Base-by-base conservation (phyloP, 2,329 filamentous ascomycete genomes). In the Allantophomopsis cytisporea region DNA sequence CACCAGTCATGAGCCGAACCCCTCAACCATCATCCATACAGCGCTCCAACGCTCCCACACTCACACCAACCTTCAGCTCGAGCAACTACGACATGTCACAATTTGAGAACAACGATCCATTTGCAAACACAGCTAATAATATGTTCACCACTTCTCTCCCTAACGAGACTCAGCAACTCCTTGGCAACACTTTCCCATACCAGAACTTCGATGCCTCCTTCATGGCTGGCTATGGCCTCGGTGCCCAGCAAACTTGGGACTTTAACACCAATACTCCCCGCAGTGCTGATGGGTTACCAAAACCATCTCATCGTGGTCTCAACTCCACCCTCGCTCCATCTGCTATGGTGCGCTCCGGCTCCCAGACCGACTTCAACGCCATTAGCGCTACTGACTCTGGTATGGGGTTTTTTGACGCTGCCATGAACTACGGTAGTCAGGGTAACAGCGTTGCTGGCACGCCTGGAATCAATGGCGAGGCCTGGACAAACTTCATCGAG, bases 81-180 rank as follows among this genome's bases (percentile, higher is more conserved):
- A 13, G 14, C 32, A 15, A 34, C 32, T 15, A 8, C 13, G 32
- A 18, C 14, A 34, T 18, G 32, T n/a, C 32, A 47, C 23, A 10
- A 12, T 28, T 6, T 28, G 23, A 28, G 7, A 28, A 28, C 23
- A 28, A 28, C 23, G 23, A 28, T 28, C 23, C 23, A 28, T 28
- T 28, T 12, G 23, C 23, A 28, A 28, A 28, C 23, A 40, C 37
- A 45, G 23, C 21, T 43, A 38, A 18, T 30, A 44, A 10, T 41
- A 8, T 38, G 35, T 15, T 74, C 39, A 66, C 65, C 2, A 62
- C 65, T 32, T 58, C 63, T 3, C 54, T 75, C 16, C 69, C 71
- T 16, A 53, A 63, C 4, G 66, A 75, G 46, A 61, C 68, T 2
- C 69, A 73, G 50, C 66, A 69, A 49, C 56, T 75, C 14, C 56